A percentile compares a stretch with the other conserved stretches of the same genome.
Evolutionary conservation across 2,329 filamentous ascomycete species (phyloP).

Genomic region (Helicocarpus griseus): DNA sequence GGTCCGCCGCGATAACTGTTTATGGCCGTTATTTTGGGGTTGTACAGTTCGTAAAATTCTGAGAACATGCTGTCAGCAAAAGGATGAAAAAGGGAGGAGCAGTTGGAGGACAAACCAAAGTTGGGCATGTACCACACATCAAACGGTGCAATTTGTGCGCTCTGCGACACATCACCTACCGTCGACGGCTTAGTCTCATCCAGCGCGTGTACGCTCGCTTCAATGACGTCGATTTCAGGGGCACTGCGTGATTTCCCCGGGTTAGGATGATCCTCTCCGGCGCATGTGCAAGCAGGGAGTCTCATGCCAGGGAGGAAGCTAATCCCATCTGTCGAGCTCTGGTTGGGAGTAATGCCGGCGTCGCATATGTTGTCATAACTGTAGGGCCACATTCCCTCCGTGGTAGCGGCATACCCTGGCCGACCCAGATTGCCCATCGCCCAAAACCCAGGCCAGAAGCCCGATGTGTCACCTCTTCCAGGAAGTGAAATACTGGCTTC

Average conservation of each 20-base stretch:
- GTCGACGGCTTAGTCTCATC: slow-evolving; percentile 39
- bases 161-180: slow-evolving; percentile 56
- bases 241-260: slow-evolving; percentile 56
- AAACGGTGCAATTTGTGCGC: slow-evolving; percentile 58
- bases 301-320: slow-evolving; percentile 61
- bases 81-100: background rate
- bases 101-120: slow-evolving; percentile 30
- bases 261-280: slow-evolving; percentile 54
- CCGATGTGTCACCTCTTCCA: slow-evolving; percentile 54
- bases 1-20: slow-evolving; percentile 53
- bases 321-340: slow-evolving; percentile 57
- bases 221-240: slow-evolving; percentile 63
- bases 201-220: slow-evolving; percentile 52
- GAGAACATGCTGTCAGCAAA: background rate
- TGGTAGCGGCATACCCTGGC: slow-evolving; percentile 59
- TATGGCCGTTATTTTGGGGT: slow-evolving; percentile 46
- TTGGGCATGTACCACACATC: slow-evolving; percentile 61
- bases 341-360: slow-evolving; percentile 61
- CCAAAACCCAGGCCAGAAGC: slow-evolving; percentile 70
- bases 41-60: slow-evolving; percentile 58
- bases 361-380: slow-evolving; percentile 61
- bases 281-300: slow-evolving; percentile 58
- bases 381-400: slow-evolving; percentile 66
- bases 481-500: slow-evolving; percentile 63
- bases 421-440: slow-evolving; percentile 64